Conservation (phyloP, 345 rosid genomes). For the Eucalyptus cladocalyx region DNA sequence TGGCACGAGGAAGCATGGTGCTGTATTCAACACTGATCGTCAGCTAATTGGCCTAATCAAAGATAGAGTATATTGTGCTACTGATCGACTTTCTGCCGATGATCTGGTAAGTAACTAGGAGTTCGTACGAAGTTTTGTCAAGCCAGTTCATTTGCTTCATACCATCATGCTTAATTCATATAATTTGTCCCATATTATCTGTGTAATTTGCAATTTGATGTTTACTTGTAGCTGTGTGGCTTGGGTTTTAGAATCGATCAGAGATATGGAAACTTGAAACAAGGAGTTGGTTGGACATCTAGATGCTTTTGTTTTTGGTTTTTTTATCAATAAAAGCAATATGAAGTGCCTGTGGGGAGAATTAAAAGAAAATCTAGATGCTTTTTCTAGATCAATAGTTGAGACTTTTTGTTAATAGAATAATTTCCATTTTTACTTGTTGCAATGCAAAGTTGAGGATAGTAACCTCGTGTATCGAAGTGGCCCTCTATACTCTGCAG, state of each 20-base stretch:
- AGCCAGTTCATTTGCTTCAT: not conserved
- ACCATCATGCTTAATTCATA: not conserved
- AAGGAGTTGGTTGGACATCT: too few species aligned
- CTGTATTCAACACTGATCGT: not conserved
- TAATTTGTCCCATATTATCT: too few species aligned
- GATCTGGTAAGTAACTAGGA: not conserved
- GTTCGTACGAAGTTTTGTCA: not conserved
- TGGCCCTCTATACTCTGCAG: rapidly evolving
- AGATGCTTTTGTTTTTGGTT: too few species aligned
- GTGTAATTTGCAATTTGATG: too few species aligned
- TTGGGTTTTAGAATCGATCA: too few species aligned
- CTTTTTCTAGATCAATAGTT: not conserved
- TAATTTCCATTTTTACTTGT: too few species aligned
- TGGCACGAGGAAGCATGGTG: not conserved
- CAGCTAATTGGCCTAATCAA: not conserved
- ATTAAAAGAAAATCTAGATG: not conserved
- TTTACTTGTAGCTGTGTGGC: too few species aligned
- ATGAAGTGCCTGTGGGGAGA: not conserved
- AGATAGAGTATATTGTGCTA: not conserved
- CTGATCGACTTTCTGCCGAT: not conserved
- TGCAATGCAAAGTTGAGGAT: too few species aligned
- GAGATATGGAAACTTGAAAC: too few species aligned
- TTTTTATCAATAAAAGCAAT: not conserved
- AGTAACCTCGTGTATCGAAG: too few species aligned
- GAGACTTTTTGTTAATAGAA: not conserved